Evolutionary conservation across 371 early-diverging fungal genomes (phyloP), one percentile per base, ranked within the genome.

Genomic region (Mucor racemosus): DNA sequence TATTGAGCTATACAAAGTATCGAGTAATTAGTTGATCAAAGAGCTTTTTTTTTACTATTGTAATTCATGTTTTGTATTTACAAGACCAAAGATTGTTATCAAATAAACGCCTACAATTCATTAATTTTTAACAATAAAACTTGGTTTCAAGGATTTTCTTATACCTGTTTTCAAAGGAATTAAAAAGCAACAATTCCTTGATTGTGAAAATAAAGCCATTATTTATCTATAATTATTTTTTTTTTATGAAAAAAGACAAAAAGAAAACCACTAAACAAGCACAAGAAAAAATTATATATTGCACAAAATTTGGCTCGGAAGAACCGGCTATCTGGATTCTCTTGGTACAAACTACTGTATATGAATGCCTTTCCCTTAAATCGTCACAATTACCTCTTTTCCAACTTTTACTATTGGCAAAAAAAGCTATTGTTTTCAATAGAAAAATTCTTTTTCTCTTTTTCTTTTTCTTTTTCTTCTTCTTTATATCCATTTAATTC

Each of bases 71-170:
- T n/a, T n/a, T n/a, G n/a, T n/a, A n/a, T 10, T 31, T 66, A 73
- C 73, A 55, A 73, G 62, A 13, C 73, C 73, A 56, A 73, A 66
- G 4, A 69, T 57, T 3, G 69, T 73, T 42, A 73, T 73, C 33
- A 73, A 48, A 41, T 57, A 59, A 15, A 69, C 69, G 57, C 73
- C 73, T 73, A 53, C n/a, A 7, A 33, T 58, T n/a, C 44, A 19
- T 2, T 14, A 19, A 8, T 55, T n/a, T 6, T 9, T 36, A 9
- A 36, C 9, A 9, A 9, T 36, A 4, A 36, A 36, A 36, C 4
- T 36, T 6, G 6, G 9, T 36, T 36, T 36, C 34, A 35, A 38
- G 13, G 14, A 39, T 13, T 40, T 21, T 38, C 8, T 39, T 0
- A 41, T 64, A 64, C 65, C 65, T 46, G 65, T 64, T 14, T 64